These are phyloP conservation scores for Xylaria sp. DNA, from an alignment of 2,329 filamentous ascomycete genomes.

Conservation along the genomic window DNA sequence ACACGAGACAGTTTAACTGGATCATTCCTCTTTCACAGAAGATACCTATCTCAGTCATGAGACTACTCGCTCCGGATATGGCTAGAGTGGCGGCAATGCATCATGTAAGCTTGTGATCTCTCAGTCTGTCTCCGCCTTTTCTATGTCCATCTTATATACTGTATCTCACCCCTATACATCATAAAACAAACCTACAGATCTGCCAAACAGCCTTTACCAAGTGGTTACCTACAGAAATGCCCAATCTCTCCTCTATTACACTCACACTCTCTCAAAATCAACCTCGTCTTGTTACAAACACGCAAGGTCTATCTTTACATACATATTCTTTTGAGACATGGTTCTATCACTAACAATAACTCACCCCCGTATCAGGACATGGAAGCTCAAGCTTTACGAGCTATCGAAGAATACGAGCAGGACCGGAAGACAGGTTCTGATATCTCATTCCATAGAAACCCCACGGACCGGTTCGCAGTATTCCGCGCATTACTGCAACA, in stretches of 20 bases:
- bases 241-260: not conserved
- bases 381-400: constrained; percentile 27
- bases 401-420: constrained; percentile 23
- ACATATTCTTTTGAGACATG: not conserved
- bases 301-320: not conserved
- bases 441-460: constrained; percentile 15
- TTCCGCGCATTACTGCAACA: constrained; percentile 31
- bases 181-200: too few relatives aligned
- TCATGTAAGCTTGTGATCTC: constrained; percentile 16
- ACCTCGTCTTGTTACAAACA: not conserved
- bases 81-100: constrained; percentile 35
- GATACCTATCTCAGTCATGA: constrained; percentile 26
- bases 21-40: constrained; percentile 32
- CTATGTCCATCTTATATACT: not conserved
- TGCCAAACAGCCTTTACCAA: too few relatives aligned
- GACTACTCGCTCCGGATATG: constrained; percentile 12
- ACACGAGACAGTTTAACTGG: constrained; percentile 36
- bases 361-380: constrained; percentile 25
- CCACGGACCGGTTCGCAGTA: constrained; percentile 29
- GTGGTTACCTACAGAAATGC: too few relatives aligned
- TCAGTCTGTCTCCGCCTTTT: not conserved
- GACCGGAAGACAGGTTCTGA: constrained; percentile 1
- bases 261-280: not conserved
- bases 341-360: not conserved
- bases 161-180: not conserved